These are phyloP conservation scores for Ramularia collo-cygni DNA, from an alignment of 2,329 filamentous ascomycete species.

Conservation along the genomic window DNA sequence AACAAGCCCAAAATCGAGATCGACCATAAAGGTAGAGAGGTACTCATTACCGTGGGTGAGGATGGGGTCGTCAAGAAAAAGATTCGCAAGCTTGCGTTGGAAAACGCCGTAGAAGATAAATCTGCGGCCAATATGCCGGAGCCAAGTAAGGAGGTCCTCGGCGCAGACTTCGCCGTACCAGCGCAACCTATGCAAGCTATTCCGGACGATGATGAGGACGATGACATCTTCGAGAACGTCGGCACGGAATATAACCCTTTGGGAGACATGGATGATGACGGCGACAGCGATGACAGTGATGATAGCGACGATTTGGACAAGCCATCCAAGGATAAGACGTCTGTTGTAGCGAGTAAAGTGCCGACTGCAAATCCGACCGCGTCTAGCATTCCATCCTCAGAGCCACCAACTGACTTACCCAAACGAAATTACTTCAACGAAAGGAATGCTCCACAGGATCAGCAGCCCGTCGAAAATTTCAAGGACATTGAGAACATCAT, in stretches of 20 bases:
- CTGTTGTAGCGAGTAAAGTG: too few relatives aligned
- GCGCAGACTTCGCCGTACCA: constrained; percentile 27
- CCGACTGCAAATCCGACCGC: constrained; percentile 1
- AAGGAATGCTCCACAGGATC: constrained; percentile 6
- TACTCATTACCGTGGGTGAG: constrained; percentile 52
- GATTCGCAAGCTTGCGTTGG: constrained; percentile 44
- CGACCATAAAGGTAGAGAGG: constrained; percentile 50
- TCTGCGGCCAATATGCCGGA: constrained; percentile 20
- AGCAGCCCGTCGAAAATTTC: constrained; percentile 21
- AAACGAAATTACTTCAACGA: constrained; percentile 36
- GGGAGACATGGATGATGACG: constrained; percentile 44
- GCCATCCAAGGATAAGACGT: background rate
- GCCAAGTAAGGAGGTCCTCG: constrained; percentile 26
- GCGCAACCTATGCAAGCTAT: constrained; percentile 6
- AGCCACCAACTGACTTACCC: too few relatives aligned
- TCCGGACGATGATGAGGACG: constrained; percentile 44
- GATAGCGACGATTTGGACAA: too few relatives aligned
- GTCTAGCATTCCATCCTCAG: constrained; percentile 2
- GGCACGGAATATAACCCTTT: constrained; percentile 56
- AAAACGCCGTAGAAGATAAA: constrained; percentile 28
- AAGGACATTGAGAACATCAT: constrained; percentile 39
- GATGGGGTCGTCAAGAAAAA: constrained; percentile 58
- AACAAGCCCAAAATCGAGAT: constrained; percentile 50
- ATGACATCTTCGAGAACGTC: constrained; percentile 57
- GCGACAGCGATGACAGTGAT: constrained; percentile 34